phyloP scores from a whole-genome alignment of 345 rosid genomes.

The Syzygium aromaticum region DNA sequence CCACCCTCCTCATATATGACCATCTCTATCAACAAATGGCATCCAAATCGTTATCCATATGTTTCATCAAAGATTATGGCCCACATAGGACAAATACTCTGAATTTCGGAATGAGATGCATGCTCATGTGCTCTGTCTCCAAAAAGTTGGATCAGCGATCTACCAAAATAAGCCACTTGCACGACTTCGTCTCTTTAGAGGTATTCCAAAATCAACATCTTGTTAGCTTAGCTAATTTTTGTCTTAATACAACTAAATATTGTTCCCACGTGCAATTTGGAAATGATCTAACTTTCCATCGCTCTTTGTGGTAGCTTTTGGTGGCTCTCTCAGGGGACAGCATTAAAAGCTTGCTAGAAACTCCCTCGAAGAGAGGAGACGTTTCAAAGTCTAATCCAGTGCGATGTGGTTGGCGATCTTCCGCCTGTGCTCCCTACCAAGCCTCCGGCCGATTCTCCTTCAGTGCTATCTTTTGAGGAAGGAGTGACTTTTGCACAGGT shows the following conservation, averaged over 20 bases:
- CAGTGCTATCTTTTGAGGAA: no score
- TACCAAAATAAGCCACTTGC: not conserved
- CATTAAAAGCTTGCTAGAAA: not conserved
- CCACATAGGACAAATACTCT: not conserved
- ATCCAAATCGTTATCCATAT: not conserved
- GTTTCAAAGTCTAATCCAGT: not conserved
- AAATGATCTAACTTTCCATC: not conserved
- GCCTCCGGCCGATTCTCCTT: no score
- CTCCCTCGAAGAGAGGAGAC: not conserved
- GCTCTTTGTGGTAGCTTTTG: not conserved
- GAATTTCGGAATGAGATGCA: not conserved
- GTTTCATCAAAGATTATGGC: not conserved
- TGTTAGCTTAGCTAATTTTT: not conserved
- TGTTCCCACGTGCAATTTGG: not conserved
- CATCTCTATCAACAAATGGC: not conserved
- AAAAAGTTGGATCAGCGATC: not conserved
- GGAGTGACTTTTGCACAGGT: not conserved
- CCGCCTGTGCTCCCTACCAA: no score
- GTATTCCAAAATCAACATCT: not conserved
- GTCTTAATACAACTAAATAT: not conserved
- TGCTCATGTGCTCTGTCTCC: not conserved
- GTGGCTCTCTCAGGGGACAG: accelerated
- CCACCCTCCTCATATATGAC: not conserved
- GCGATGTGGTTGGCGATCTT: no score
- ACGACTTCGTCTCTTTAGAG: accelerated